Percentiles rank a stretch among this genome's conserved stretches.
These are phyloP conservation scores for Cyberlindnera mrakii DNA, from an alignment of 805 yeast genomes.

Conservation along the genomic window DNA sequence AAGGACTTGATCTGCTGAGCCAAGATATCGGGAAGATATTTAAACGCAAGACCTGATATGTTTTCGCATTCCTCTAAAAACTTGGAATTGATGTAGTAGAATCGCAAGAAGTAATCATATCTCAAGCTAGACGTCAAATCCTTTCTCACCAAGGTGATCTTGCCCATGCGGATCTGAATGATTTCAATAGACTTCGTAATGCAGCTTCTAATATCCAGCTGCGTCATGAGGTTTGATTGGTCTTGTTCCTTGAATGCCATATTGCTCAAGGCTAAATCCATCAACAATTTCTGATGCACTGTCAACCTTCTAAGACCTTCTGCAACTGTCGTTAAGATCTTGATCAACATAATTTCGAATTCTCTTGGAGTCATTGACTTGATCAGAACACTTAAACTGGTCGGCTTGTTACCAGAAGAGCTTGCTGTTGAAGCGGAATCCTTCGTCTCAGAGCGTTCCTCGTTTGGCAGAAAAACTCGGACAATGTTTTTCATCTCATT, in stretches of 20 bases:
- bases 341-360: slow-evolving; percentile 63
- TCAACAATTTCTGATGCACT: slow-evolving; percentile 69
- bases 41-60: slow-evolving; percentile 55
- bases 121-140: slow-evolving; percentile 58
- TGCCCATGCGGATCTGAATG: slow-evolving; percentile 71
- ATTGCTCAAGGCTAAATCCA: slow-evolving; percentile 58
- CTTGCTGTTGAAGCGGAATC: slow-evolving; percentile 4
- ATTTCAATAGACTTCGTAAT: slow-evolving; percentile 64
- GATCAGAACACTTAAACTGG: slow-evolving; percentile 37
- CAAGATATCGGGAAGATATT: slow-evolving; percentile 61
- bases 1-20: slow-evolving; percentile 62
- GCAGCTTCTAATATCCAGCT: slow-evolving; percentile 60
- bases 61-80: slow-evolving; percentile 82
- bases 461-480: slow-evolving; percentile 55
- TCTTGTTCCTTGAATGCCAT: slow-evolving; percentile 25
- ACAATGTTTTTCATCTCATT: slow-evolving; percentile 70
- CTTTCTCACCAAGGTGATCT: slow-evolving; percentile 70
- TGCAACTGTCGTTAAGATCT: slow-evolving; percentile 55
- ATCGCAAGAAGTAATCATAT: slow-evolving; percentile 55
- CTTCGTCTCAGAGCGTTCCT: slow-evolving; percentile 16
- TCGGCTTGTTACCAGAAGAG: slow-evolving; percentile 3
- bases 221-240: slow-evolving; percentile 37
- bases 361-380: slow-evolving; percentile 66
- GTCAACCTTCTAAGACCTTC: slow-evolving; percentile 72
- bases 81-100: slow-evolving; percentile 59